Conservation (phyloP, 257 asterid genomes). For the Galeopsis tetrahit region DNA sequence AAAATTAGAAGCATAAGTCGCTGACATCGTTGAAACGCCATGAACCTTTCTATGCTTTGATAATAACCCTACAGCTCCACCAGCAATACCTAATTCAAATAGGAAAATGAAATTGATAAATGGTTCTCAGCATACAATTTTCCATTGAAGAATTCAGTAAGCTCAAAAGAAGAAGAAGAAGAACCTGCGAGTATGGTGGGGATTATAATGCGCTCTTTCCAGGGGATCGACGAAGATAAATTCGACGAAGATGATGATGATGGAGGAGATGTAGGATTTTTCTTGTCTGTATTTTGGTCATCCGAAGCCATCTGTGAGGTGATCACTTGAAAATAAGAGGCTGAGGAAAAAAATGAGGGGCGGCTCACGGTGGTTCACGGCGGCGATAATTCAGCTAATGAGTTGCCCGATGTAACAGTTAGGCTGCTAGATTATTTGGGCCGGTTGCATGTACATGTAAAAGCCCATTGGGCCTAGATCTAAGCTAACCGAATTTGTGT, state of each 20-base stretch:
- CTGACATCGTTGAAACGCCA: conserved; percentile 63
- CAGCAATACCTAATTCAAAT: conserved; percentile 65
- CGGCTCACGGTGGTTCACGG: conserved; percentile 39
- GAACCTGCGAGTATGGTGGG: conserved; percentile 88
- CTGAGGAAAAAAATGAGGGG: conserved; percentile 10
- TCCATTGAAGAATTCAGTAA: background rate
- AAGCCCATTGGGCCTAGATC: background rate
- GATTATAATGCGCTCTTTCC: conserved; percentile 70
- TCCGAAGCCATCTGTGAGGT: conserved; percentile 41
- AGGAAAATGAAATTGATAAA: background rate
- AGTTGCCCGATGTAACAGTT: conserved; percentile 18
- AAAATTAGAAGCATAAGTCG: conserved; percentile 83
- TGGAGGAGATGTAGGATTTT: conserved; percentile 31
- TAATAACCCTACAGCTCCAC: conserved; percentile 77
- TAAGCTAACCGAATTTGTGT: no score
- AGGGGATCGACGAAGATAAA: conserved; percentile 41
- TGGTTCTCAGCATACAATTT: background rate
- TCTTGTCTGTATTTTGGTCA: conserved; percentile 35
- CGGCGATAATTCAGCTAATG: conserved; percentile 34
- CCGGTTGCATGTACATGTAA: background rate
- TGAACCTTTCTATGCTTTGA: conserved; percentile 74
- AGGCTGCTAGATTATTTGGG: background rate
- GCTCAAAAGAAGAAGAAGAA: background rate
- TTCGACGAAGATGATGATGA: conserved; percentile 50
- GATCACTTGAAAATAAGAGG: background rate